These are phyloP conservation scores for Vicia villosa DNA, from an alignment of 306 rosid genomes.

Conservation along the genomic window DNA sequence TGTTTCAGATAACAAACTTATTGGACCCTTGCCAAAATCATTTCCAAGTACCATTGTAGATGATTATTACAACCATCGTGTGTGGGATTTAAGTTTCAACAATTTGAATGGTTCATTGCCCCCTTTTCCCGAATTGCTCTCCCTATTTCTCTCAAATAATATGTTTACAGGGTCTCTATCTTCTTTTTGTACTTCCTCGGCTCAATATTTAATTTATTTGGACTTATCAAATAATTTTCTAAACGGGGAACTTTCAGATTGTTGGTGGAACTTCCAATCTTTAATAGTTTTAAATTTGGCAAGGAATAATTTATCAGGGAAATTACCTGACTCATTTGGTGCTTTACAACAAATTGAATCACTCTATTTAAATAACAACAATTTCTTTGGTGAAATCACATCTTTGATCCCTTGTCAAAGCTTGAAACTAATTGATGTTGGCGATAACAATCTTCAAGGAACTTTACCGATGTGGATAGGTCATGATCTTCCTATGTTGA, in stretches of 20 bases:
- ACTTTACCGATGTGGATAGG: conserved; percentile 7
- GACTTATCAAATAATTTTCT: conserved; percentile 27
- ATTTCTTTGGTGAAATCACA: conserved; percentile 26
- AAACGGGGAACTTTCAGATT: conserved; percentile 15
- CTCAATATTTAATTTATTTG: background rate
- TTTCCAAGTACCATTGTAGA: accelerated
- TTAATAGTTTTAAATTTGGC: background rate
- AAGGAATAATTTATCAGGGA: conserved; percentile 29
- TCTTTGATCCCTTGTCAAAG: background rate
- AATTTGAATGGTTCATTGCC: background rate
- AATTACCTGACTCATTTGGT: conserved; percentile 22
- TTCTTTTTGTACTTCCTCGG: background rate
- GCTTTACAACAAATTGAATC: background rate
- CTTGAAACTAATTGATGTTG: conserved; percentile 6
- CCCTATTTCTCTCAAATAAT: background rate
- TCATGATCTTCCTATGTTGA: background rate
- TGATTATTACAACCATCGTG: too few relatives aligned
- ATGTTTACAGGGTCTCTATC: background rate
- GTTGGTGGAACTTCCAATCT: background rate
- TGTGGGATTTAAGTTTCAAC: conserved; percentile 37
- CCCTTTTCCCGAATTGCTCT: background rate
- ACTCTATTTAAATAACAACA: background rate
- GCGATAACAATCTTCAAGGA: conserved; percentile 29
- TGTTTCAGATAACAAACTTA: background rate
- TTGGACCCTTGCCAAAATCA: background rate